phyloP scores from a whole-genome alignment of 768 basidiomycete species.

The Macrocybe gigantea region DNA sequence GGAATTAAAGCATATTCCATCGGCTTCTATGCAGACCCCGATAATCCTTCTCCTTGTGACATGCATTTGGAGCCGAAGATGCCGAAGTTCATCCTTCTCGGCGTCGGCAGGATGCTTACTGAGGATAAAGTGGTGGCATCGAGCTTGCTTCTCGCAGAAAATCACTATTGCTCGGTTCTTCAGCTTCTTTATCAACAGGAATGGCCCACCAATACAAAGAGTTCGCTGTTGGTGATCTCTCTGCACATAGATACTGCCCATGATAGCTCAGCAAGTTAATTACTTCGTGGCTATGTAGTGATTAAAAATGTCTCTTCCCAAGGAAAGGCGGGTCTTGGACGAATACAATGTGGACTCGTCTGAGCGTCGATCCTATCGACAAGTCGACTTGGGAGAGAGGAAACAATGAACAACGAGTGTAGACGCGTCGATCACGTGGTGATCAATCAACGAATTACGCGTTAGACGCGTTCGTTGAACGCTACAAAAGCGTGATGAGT shows the following conservation, averaged over 20 bases:
- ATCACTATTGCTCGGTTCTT: slow-evolving; percentile 60
- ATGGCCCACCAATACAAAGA: slow-evolving; percentile 23
- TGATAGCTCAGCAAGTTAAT: slow-evolving; percentile 33
- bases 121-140: slow-evolving; percentile 30
- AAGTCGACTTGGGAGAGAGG: slow-evolving; percentile 52
- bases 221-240: slow-evolving; percentile 23
- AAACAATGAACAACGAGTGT: too few species aligned
- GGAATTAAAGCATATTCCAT: slow-evolving; percentile 85
- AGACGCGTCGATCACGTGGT: slow-evolving; percentile 36
- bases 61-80: too few species aligned
- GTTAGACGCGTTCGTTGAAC: background rate
- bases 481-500: background rate
- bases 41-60: slow-evolving; percentile 30
- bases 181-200: background rate
- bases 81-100: too few species aligned
- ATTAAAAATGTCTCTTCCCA: slow-evolving; percentile 47
- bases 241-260: background rate
- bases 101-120: too few species aligned
- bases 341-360: slow-evolving; percentile 43
- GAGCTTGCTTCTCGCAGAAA: slow-evolving; percentile 43
- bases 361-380: slow-evolving; percentile 47
- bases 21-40: slow-evolving; percentile 83
- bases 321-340: slow-evolving; percentile 47
- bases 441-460: background rate
- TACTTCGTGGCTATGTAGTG: slow-evolving; percentile 51